Evolutionary conservation across 1,139 yeast species (phyloP).

Genomic region (Kodamaea sp.): DNA sequence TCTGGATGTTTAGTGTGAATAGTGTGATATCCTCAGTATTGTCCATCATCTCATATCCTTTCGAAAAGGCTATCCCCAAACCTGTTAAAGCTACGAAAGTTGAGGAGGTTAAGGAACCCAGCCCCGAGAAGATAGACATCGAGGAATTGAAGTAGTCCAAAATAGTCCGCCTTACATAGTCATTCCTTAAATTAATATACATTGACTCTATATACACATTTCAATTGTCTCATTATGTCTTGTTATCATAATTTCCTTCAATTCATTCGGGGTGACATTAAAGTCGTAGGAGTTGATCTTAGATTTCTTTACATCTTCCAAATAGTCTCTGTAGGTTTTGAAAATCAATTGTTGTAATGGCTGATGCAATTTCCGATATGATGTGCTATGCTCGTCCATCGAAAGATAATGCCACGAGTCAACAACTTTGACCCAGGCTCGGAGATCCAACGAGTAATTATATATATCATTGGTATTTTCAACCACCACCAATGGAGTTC

Average conservation of each 20-base stretch:
- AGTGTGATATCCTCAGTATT: slow-evolving; percentile 30
- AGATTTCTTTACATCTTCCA: slow-evolving; percentile 22
- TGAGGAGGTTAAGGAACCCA: neutral
- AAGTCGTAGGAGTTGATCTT: slow-evolving; percentile 26
- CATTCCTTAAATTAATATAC: neutral
- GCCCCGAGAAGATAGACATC: slow-evolving; percentile 1
- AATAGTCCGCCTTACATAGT: neutral
- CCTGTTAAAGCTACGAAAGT: slow-evolving; percentile 5
- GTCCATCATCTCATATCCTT: slow-evolving; percentile 32
- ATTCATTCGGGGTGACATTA: slow-evolving; percentile 16
- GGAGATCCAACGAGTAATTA: slow-evolving; percentile 39
- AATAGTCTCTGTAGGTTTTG: slow-evolving; percentile 18
- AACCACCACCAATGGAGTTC: slow-evolving; percentile 44
- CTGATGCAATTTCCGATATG: slow-evolving; percentile 2
- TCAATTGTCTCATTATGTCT: slow-evolving; percentile 21
- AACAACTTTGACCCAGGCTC: slow-evolving; percentile 47
- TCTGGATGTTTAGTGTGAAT: slow-evolving; percentile 49
- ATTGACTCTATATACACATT: slow-evolving; percentile 1
- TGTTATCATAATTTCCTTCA: slow-evolving; percentile 24
- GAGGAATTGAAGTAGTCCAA: neutral
- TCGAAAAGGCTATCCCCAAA: slow-evolving; percentile 20
- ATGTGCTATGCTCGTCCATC: slow-evolving; percentile 4
- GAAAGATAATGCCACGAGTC: slow-evolving; percentile 50
- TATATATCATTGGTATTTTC: slow-evolving; percentile 40
- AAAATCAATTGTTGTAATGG: slow-evolving; percentile 12